phyloP scores from a whole-genome alignment of 331 rosid genomes.

The Stylosanthes scabra region DNA sequence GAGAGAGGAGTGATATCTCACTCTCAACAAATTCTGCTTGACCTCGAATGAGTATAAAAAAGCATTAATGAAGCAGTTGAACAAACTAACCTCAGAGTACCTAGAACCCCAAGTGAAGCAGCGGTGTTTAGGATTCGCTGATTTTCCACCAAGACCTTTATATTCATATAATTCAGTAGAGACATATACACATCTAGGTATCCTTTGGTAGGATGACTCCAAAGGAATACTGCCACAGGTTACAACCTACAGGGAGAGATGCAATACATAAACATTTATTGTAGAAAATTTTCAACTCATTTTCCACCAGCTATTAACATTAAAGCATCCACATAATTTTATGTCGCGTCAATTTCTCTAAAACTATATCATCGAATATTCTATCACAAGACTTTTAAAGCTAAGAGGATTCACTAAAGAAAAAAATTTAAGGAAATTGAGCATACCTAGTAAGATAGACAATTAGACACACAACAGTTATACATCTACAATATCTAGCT shows the following conservation, averaged over 20 bases:
- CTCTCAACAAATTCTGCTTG: background rate
- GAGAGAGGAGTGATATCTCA: background rate
- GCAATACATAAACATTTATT: conserved; percentile 19
- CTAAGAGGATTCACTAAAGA: conserved; percentile 1
- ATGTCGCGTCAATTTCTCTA: conserved; percentile 2
- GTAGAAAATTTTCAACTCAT: background rate
- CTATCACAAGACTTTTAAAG: conserved; percentile 14
- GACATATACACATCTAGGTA: conserved; percentile 85
- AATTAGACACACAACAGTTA: background rate
- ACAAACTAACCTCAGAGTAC: conserved; percentile 80
- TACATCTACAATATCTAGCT: conserved; percentile 17
- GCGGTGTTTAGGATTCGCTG: conserved; percentile 76
- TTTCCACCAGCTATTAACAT: conserved; percentile 1
- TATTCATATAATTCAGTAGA: conserved; percentile 85
- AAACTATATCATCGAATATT: conserved; percentile 22
- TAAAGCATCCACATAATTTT: background rate
- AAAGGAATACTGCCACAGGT: conserved; percentile 98
- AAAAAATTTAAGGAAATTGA: conserved; percentile 2
- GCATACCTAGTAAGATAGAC: background rate
- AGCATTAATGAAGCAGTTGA: conserved; percentile 28
- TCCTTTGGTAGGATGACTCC: conserved; percentile 92
- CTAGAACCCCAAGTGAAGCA: conserved; percentile 87
- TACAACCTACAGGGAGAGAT: conserved; percentile 74
- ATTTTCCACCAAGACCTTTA: conserved; percentile 81
- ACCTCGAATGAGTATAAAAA: conserved; percentile 12